phyloP scores from a whole-genome alignment of 805 yeast genomes.

The Nakazawaea siamensis region DNA sequence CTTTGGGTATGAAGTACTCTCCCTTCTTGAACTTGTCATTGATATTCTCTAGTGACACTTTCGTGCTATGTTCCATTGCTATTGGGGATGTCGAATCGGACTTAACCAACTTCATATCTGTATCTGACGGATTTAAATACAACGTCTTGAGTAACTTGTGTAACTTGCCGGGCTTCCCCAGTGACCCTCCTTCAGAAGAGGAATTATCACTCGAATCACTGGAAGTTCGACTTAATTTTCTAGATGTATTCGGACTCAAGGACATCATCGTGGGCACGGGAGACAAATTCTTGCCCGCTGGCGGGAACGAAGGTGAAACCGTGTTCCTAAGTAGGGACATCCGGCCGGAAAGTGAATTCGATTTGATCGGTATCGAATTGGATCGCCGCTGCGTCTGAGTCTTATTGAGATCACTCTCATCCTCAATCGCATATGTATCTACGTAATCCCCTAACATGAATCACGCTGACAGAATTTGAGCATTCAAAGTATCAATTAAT shows the following conservation, averaged over 20 bases:
- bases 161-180: neutral
- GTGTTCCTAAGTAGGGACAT: slow-evolving; percentile 6
- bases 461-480: no score
- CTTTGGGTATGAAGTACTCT: slow-evolving; percentile 31
- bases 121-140: neutral
- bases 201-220: neutral
- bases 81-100: no score
- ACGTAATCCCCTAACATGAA: no score
- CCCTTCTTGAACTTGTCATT: slow-evolving; percentile 1
- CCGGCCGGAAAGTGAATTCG: slow-evolving; percentile 3
- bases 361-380: slow-evolving; percentile 7
- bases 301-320: neutral
- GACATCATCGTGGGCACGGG: no score
- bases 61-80: no score
- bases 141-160: slow-evolving; percentile 4
- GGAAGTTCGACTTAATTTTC: neutral
- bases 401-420: neutral
- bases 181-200: neutral
- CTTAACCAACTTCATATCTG: no score
- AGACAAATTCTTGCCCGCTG: no score
- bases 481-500: no score
- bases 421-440: no score
- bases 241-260: no score
- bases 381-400: slow-evolving; percentile 3
- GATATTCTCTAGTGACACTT: neutral